Conservation (phyloP, 257 asterid genomes). For the Ehretia macrophylla region DNA sequence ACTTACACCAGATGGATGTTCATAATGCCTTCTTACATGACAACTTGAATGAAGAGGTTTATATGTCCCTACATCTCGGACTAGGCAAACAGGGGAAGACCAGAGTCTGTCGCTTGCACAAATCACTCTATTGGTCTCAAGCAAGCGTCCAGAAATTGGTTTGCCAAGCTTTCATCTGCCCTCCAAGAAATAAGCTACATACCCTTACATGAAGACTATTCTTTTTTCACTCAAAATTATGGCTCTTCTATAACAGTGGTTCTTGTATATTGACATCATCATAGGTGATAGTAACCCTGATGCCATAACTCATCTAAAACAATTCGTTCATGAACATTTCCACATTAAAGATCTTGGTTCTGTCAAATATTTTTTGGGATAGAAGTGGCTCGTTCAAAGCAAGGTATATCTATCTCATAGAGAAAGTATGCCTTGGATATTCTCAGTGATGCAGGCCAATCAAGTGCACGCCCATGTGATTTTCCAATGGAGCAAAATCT, state of each 20-base stretch:
- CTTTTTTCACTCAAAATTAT: too few species aligned
- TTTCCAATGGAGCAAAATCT: too few species aligned
- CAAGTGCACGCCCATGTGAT: too few species aligned
- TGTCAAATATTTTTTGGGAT: neutral
- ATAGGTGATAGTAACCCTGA: too few species aligned
- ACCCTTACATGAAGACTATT: neutral
- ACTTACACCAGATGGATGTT: neutral
- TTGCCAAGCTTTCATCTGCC: neutral
- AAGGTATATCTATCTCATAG: too few species aligned
- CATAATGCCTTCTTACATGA: neutral
- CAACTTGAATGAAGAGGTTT: neutral
- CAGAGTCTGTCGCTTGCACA: neutral
- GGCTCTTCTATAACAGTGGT: neutral
- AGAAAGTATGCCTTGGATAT: too few species aligned
- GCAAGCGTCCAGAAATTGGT: neutral
- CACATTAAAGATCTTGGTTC: neutral
- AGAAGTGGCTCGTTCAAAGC: too few species aligned
- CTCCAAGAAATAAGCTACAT: too few species aligned
- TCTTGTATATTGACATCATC: neutral
- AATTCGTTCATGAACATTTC: neutral
- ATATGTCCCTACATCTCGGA: neutral
- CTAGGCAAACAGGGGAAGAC: too few species aligned
- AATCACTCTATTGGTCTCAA: constrained; percentile 1
- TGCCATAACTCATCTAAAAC: too few species aligned
- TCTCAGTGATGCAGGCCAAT: too few species aligned